These are phyloP conservation scores for Blastocystis sp. DNA, from an alignment of 352 stramenopile species.

Conservation along the genomic window DNA sequence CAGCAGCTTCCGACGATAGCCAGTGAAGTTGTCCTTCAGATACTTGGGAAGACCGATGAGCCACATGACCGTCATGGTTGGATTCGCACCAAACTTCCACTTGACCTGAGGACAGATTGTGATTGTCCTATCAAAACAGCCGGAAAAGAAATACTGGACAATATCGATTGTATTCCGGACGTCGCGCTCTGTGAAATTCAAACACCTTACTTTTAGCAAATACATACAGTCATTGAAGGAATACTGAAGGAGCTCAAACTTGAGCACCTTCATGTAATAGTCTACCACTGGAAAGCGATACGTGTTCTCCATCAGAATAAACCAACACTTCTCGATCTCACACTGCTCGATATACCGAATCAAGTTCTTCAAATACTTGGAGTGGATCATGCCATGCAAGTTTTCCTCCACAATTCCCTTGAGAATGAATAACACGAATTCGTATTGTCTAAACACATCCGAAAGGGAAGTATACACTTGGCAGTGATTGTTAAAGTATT, in stretches of 20 bases:
- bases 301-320: not conserved
- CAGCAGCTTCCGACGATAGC: not conserved
- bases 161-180: not conserved
- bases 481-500: slow-evolving; percentile 32
- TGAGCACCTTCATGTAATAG: slow-evolving; percentile 18
- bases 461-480: not conserved
- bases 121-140: not conserved
- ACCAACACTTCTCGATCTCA: slow-evolving; percentile 31
- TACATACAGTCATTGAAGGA: slow-evolving; percentile 20
- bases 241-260: slow-evolving; percentile 24
- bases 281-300: not conserved
- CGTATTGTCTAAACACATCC: not conserved
- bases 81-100: slow-evolving; percentile 2
- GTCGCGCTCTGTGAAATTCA: not conserved
- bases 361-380: not conserved
- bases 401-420: not conserved
- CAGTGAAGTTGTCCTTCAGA: not conserved
- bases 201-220: not conserved
- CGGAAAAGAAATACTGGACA: not conserved
- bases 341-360: not conserved
- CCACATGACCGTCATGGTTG: not conserved
- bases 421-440: not conserved
- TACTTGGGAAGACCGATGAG: not conserved
- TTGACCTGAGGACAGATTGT: not conserved
- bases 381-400: not conserved